phyloP scores from a whole-genome alignment of 2,329 filamentous ascomycete genomes.

The Botrytis galanthina region DNA sequence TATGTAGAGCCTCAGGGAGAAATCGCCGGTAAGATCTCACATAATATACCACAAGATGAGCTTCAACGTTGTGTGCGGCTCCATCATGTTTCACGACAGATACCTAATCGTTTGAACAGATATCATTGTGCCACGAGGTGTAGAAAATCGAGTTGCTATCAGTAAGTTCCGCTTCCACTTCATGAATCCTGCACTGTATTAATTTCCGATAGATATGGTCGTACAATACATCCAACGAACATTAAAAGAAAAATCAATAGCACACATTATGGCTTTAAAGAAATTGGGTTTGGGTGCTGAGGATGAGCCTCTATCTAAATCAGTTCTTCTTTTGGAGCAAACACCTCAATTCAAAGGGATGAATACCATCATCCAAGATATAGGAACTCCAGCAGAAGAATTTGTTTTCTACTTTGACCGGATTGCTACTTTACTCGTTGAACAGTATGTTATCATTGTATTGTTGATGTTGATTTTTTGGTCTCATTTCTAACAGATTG shows the following conservation, averaged over 20 bases:
- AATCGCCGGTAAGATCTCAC: constrained; percentile 64
- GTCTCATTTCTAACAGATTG: constrained; percentile 18
- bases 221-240: constrained; percentile 89
- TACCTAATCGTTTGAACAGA: constrained; percentile 48
- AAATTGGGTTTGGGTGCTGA: constrained; percentile 71
- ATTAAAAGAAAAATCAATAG: constrained; percentile 77
- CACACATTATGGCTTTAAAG: constrained; percentile 76
- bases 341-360: constrained; percentile 83
- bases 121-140: constrained; percentile 90
- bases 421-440: constrained; percentile 78
- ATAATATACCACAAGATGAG: neutral
- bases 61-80: neutral
- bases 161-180: constrained; percentile 45
- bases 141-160: constrained; percentile 93
- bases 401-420: constrained; percentile 98
- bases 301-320: constrained; percentile 69
- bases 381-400: constrained; percentile 76
- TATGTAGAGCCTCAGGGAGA: constrained; percentile 90
- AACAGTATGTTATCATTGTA: constrained; percentile 53
- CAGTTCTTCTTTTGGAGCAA: constrained; percentile 70
- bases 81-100: neutral
- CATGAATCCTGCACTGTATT: neutral
- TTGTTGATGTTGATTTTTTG: neutral
- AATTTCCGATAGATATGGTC: constrained; percentile 68
- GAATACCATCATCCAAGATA: constrained; percentile 84